Evolutionary conservation across 164 flowering plant species (phyloP).

Genomic region (Magnolia officinalis): DNA sequence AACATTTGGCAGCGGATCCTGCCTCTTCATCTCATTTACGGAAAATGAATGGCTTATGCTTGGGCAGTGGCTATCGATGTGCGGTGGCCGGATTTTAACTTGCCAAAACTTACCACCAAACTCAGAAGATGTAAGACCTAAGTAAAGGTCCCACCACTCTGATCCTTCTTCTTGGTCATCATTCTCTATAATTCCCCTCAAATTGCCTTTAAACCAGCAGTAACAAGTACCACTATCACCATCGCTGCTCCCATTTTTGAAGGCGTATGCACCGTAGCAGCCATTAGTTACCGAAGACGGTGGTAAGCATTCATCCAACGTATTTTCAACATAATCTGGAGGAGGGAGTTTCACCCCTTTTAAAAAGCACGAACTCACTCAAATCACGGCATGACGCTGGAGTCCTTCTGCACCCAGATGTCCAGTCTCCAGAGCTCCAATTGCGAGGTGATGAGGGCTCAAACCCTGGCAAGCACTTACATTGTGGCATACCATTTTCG

Average conservation of each 20-base stretch:
- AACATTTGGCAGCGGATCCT: too few species aligned
- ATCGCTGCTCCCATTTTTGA: neutral
- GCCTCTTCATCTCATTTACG: too few species aligned
- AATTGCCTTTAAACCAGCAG: neutral
- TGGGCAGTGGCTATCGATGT: too few species aligned
- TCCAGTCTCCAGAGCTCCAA: neutral
- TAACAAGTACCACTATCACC: neutral
- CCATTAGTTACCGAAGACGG: neutral
- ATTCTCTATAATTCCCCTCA: neutral
- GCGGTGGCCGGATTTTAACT: too few species aligned
- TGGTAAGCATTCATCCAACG: fast-evolving
- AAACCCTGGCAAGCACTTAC: neutral
- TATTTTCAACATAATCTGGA: neutral
- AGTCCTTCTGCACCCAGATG: neutral
- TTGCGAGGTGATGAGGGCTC: neutral
- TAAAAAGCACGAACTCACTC: neutral
- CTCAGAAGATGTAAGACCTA: neutral
- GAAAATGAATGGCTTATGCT: too few species aligned
- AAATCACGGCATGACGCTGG: neutral
- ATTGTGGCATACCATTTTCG: neutral
- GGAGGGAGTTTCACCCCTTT: neutral
- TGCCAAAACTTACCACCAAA: too few species aligned
- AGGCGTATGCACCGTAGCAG: neutral
- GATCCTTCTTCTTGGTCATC: neutral
- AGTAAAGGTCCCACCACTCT: neutral